Base-by-base conservation (phyloP, 495 filamentous ascomycete species). In the Penicillium goetzii region DNA sequence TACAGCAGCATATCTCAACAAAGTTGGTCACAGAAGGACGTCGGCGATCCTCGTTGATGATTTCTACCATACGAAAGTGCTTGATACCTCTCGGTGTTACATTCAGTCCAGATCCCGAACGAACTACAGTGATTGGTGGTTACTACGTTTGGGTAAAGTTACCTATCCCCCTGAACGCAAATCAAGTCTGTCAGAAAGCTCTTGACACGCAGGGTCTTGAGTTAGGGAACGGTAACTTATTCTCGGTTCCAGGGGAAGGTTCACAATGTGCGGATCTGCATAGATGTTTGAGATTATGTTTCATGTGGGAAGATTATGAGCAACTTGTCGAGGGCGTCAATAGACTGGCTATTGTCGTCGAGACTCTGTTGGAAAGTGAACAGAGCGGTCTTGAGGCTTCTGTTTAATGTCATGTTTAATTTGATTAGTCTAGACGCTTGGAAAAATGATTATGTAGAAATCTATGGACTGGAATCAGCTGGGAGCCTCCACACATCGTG, bases 141-240 rank as follows among this genome's bases (percentile, higher is more conserved):
- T 92, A 89, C 69, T 92, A 89, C 65, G 67, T 90, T 12, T 91
- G 89, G 88, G 59, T 91, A 7, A 77, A 74, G 9, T 72, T 92
- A 14, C 86, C 87, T 0, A 61, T 54, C 21, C 61, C 64, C 25
- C 64, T 81, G 6, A 72, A 66, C 43, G 82, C 81, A 0, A 65
- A 64, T 8, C 76, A 68, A 19, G 77, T 90, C 3, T 78, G 84
- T 19, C 66, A 76, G 36, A 66, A 73, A 12, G 83, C 82, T 23
- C 70, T 75, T 51, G 67, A 72, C 5, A 73, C 81, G 59, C 81
- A 84, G 65, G 82, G 83, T 33, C 60, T 91, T 56, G 72, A 88
- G 17, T 73, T 90, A 0, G 83, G 81, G 1, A 70, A 80, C 5
- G 89, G 87, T 7, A 68, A 75, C 17, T 64, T 88, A 32, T 90